Percentiles rank a stretch among this genome's conserved stretches.
phyloP scores from a whole-genome alignment of 768 basidiomycete genomes.

The Obba rivulosa region DNA sequence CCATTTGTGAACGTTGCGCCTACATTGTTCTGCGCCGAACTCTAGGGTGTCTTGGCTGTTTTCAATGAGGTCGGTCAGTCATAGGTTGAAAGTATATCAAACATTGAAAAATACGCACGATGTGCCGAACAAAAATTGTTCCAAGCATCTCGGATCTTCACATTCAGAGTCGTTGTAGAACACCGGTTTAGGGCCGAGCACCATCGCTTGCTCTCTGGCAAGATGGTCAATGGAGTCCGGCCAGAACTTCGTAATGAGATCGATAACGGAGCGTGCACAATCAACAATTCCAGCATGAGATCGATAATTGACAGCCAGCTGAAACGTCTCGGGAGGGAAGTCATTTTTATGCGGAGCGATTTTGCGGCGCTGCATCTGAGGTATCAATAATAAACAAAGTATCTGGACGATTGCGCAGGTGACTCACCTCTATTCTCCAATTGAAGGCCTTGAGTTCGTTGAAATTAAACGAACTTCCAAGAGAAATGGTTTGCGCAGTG shows the following conservation, averaged over 20 bases:
- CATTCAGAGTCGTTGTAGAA: constrained; percentile 47
- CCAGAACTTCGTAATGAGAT: constrained; percentile 57
- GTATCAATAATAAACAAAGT: not conserved
- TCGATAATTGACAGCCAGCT: constrained; percentile 60
- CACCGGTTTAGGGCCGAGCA: constrained; percentile 50
- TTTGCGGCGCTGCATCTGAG: not conserved
- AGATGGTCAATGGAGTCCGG: constrained; percentile 59
- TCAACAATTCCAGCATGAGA: constrained; percentile 73
- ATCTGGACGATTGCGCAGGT: not conserved
- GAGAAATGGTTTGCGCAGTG: constrained; percentile 73
- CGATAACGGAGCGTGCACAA: constrained; percentile 60
- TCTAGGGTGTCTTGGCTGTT: constrained; percentile 43
- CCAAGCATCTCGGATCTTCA: constrained; percentile 34
- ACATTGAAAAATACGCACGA: constrained; percentile 33
- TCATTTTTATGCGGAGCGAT: not conserved
- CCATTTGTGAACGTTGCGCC: constrained; percentile 3
- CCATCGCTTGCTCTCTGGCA: constrained; percentile 47
- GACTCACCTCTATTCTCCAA: constrained; percentile 52
- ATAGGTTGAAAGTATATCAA: too few relatives aligned
- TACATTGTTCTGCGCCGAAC: constrained; percentile 65
- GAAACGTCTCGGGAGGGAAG: constrained; percentile 35
- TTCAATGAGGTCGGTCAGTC: too few relatives aligned
- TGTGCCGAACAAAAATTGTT: constrained; percentile 52
- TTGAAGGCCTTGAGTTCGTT: constrained; percentile 66
- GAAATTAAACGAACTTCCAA: constrained; percentile 69